Percentiles rank a stretch among this genome's conserved stretches.
Evolutionary conservation across 148 eudicot genomes (phyloP).

Genomic region (Camellia japonica): DNA sequence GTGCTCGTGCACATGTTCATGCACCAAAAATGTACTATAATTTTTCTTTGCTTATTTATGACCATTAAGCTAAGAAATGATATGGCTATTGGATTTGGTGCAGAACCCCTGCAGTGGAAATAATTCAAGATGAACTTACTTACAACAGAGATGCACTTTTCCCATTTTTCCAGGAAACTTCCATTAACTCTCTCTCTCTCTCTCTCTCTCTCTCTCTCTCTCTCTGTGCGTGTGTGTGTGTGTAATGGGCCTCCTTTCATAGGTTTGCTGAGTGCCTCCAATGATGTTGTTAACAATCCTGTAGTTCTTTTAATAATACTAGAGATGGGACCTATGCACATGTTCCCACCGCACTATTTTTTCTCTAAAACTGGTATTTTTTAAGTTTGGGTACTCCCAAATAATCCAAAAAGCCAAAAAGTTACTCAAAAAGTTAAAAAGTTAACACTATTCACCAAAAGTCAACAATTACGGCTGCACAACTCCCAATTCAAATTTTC

Average conservation of each 20-base stretch:
- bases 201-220: background rate
- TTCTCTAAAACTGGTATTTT: background rate
- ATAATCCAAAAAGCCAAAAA: too few relatives aligned
- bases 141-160: slow-evolving; percentile 52
- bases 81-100: slow-evolving; percentile 21
- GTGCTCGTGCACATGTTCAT: background rate
- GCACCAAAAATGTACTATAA: background rate
- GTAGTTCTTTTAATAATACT: background rate
- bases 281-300: background rate
- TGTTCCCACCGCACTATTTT: background rate
- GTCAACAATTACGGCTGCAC: too few relatives aligned
- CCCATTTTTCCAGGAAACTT: slow-evolving; percentile 73
- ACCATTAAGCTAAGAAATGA: background rate
- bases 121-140: slow-evolving; percentile 74
- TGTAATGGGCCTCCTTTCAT: background rate
- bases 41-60: background rate
- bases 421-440: too few relatives aligned
- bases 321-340: background rate
- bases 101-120: slow-evolving; percentile 70
- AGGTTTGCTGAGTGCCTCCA: background rate
- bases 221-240: background rate
- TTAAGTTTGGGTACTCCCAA: too few relatives aligned
- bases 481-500: too few relatives aligned
- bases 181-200: slow-evolving; percentile 2
- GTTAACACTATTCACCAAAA: too few relatives aligned